phyloP scores from a whole-genome alignment of 495 filamentous ascomycete species.

The Neurospora sp. region DNA sequence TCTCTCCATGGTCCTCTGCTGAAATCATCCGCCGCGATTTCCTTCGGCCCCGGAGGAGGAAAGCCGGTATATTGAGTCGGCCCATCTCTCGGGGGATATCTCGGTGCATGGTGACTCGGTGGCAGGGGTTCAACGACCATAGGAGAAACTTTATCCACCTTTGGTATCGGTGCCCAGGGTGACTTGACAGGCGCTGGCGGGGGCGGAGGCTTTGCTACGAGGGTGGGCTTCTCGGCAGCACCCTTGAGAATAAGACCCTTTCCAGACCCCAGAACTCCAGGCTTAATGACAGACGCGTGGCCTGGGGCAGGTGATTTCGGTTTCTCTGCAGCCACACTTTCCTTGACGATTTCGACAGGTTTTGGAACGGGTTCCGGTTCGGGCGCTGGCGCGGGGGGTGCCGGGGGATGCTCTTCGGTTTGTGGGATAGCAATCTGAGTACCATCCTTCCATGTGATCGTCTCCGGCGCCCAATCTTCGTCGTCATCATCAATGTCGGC shows the following conservation, averaged over 20 bases:
- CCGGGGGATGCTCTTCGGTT: constrained; percentile 38
- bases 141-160: constrained; percentile 71
- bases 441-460: constrained; percentile 94
- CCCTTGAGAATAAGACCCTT: constrained; percentile 55
- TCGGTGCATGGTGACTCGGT: constrained; percentile 11
- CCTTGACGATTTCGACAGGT: constrained; percentile 2
- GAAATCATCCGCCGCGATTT: constrained; percentile 93
- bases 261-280: constrained; percentile 31
- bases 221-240: constrained; percentile 60
- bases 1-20: constrained; percentile 73
- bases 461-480: constrained; percentile 94
- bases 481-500: constrained; percentile 98
- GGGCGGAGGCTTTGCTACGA: constrained; percentile 69
- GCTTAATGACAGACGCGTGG: constrained; percentile 29
- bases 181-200: constrained; percentile 70
- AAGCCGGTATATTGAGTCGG: constrained; percentile 19
- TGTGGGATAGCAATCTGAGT: constrained; percentile 80
- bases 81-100: constrained; percentile 21
- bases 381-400: constrained; percentile 25
- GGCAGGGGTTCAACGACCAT: constrained; percentile 38
- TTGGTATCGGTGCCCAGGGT: constrained; percentile 80
- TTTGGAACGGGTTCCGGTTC: neutral
- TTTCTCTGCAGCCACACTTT: constrained; percentile 22
- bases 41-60: constrained; percentile 43
- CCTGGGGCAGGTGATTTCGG: constrained; percentile 28